phyloP scores from a whole-genome alignment of 225 moss, liverwort and hornwort species.

The Bryoerythrophyllum caledonicum region DNA sequence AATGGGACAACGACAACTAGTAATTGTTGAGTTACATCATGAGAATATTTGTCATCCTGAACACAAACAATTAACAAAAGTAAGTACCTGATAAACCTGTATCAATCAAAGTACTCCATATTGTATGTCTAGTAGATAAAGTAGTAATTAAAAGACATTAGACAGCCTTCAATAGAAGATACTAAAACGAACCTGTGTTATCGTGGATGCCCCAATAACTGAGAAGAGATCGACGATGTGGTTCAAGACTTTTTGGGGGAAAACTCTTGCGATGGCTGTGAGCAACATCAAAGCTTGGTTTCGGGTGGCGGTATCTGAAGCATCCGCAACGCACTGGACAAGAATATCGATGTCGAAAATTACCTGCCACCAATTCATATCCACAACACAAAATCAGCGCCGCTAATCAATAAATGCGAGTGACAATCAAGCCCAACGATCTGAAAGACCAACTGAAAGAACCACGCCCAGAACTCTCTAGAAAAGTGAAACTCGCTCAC shows the following conservation, averaged over 20 bases:
- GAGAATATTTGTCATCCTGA: constrained; percentile 92
- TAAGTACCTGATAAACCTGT: background rate
- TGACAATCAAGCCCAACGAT: background rate
- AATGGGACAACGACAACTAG: constrained; percentile 75
- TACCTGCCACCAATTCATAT: constrained; percentile 47
- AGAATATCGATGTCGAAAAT: constrained; percentile 65
- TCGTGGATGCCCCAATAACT: constrained; percentile 72
- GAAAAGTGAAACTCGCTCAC: constrained; percentile 16
- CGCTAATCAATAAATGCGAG: background rate
- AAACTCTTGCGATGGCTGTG: constrained; percentile 64
- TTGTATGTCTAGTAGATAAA: background rate
- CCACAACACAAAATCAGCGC: constrained; percentile 25
- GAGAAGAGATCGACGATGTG: constrained; percentile 77
- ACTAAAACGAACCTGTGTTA: constrained; percentile 64
- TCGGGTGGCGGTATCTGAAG: constrained; percentile 67
- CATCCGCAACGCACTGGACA: constrained; percentile 62
- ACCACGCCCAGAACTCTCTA: background rate
- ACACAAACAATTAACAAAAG: constrained; percentile 6
- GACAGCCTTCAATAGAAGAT: background rate
- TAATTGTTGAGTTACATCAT: constrained; percentile 82
- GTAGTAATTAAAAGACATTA: background rate
- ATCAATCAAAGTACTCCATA: background rate
- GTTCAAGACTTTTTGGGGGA: constrained; percentile 72
- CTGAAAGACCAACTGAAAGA: background rate
- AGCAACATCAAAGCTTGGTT: constrained; percentile 83